These are phyloP conservation scores for Phaeosphaeriaceae sp. DNA, from an alignment of 2,329 filamentous ascomycete species.

Conservation along the genomic window DNA sequence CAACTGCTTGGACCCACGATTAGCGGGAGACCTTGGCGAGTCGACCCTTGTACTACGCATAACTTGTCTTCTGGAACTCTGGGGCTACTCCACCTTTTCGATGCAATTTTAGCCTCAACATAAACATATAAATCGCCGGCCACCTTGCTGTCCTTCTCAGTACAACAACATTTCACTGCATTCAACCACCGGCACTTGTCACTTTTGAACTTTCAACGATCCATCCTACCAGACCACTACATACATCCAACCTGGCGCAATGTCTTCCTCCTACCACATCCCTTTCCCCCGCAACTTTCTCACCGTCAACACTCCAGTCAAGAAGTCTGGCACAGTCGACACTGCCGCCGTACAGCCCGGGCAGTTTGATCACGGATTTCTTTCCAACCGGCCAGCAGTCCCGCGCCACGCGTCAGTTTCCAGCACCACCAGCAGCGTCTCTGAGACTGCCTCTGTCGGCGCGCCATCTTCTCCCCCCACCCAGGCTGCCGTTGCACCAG, in stretches of 20 bases:
- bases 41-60: conserved; percentile 15
- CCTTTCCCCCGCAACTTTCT: conserved; percentile 46
- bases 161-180: conserved; percentile 10
- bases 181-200: conserved; percentile 9
- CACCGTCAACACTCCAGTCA: conserved; percentile 44
- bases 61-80: conserved; percentile 11
- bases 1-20: conserved; percentile 23
- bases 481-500: conserved; percentile 33
- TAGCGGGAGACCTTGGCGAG: conserved; percentile 30
- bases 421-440: conserved; percentile 30
- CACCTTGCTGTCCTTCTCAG: conserved; percentile 13
- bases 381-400: conserved; percentile 41
- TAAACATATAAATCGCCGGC: conserved; percentile 24
- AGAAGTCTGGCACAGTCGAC: conserved; percentile 17
- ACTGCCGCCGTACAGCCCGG: conserved; percentile 28
- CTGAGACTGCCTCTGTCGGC: conserved; percentile 29
- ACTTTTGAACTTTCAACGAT: conserved; percentile 6
- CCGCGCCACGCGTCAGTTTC: conserved; percentile 38
- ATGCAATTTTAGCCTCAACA: conserved; percentile 9
- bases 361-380: conserved; percentile 42
- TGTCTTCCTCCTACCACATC: conserved; percentile 48
- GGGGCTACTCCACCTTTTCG: conserved; percentile 8
- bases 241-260: conserved; percentile 36
- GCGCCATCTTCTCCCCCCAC: conserved; percentile 37
- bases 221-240: conserved; percentile 10